A percentile compares a stretch with the other conserved stretches of the same genome.
These are phyloP conservation scores for Emergomyces orientalis DNA, from an alignment of 2,329 filamentous ascomycete species.

Conservation along the genomic window DNA sequence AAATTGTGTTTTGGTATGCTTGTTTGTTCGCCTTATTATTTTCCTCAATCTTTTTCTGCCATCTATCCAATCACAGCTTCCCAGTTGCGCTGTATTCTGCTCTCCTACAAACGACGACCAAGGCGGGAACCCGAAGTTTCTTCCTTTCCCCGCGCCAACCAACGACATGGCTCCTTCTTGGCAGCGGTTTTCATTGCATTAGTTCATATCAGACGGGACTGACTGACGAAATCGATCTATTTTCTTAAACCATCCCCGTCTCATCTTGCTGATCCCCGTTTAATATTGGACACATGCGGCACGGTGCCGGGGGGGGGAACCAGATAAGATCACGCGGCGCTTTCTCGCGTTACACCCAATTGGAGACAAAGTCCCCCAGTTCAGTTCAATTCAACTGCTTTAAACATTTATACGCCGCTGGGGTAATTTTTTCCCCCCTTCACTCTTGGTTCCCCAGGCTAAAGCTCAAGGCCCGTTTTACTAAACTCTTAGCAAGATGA, in stretches of 20 bases:
- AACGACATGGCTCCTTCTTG: background rate
- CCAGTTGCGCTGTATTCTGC: background rate
- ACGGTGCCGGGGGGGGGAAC: background rate
- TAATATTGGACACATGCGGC: background rate
- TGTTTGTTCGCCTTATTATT: background rate
- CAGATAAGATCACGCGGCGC: background rate
- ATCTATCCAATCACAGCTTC: background rate
- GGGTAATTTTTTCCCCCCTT: background rate
- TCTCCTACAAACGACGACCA: background rate
- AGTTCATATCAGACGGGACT: background rate
- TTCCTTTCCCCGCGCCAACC: background rate
- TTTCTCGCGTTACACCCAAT: background rate
- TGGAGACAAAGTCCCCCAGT: background rate
- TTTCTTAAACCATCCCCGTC: background rate
- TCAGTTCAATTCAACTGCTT: background rate
- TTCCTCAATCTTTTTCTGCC: background rate
- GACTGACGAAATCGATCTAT: background rate
- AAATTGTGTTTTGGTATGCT: background rate
- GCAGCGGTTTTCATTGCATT: background rate
- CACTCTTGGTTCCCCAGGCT: background rate
- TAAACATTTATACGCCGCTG: background rate
- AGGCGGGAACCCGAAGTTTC: background rate
- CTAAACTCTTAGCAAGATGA: background rate
- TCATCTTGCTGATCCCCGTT: background rate
- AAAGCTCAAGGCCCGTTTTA: too few relatives aligned